Evolutionary conservation across 2,329 filamentous ascomycete genomes (phyloP).

Genomic region (Didymella segeticola): DNA sequence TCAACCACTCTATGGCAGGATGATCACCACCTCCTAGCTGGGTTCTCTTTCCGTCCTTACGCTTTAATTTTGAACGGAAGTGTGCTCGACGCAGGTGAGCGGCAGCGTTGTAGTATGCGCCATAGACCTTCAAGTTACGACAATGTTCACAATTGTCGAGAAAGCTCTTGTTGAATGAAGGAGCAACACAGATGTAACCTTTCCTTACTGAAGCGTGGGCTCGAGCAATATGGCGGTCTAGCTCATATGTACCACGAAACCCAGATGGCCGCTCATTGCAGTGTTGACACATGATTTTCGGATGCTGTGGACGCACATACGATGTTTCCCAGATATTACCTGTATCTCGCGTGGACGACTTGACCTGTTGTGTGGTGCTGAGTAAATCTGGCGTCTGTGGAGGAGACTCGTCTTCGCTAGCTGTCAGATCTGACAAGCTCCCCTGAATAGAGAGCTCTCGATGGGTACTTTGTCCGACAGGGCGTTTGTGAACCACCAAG

Average conservation of each 20-base stretch:
- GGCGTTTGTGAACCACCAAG: too few species aligned
- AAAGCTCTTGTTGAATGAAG: slow-evolving; percentile 66
- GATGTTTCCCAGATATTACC: too few species aligned
- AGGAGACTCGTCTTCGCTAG: too few species aligned
- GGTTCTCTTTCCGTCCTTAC: slow-evolving; percentile 66
- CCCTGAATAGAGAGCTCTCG: too few species aligned
- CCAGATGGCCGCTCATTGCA: slow-evolving; percentile 78
- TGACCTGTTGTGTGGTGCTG: too few species aligned
- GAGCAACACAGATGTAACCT: slow-evolving; percentile 69
- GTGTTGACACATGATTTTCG: slow-evolving; percentile 72
- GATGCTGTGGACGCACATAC: slow-evolving; percentile 70
- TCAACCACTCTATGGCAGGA: slow-evolving; percentile 66
- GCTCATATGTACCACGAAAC: slow-evolving; percentile 85
- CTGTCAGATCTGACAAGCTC: too few species aligned
- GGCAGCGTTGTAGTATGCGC: slow-evolving; percentile 92
- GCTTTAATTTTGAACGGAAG: slow-evolving; percentile 81
- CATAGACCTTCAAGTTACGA: slow-evolving; percentile 77
- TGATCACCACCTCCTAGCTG: slow-evolving; percentile 68
- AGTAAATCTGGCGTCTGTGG: too few species aligned
- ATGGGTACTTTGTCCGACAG: too few species aligned
- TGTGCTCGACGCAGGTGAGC: slow-evolving; percentile 88
- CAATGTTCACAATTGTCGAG: slow-evolving; percentile 86
- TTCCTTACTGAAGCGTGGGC: slow-evolving; percentile 69
- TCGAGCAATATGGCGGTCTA: slow-evolving; percentile 62
- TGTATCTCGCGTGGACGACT: too few species aligned